Evolutionary conservation across 768 basidiomycete genomes (phyloP).

Genomic region (Suillus paluster): DNA sequence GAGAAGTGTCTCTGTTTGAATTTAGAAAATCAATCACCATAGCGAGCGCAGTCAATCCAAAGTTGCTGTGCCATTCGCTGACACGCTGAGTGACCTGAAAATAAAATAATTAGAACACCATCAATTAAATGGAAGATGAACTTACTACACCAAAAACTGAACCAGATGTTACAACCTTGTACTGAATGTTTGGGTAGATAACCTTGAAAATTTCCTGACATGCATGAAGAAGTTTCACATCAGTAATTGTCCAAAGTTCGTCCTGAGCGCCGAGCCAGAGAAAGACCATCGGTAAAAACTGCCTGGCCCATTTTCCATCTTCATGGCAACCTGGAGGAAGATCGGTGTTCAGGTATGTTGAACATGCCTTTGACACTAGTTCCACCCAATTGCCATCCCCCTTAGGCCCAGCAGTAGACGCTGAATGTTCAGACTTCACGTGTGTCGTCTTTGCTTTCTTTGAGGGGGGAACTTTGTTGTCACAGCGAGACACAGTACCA

Average conservation of each 20-base stretch:
- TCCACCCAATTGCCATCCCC: neutral
- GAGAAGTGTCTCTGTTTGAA: conserved; percentile 4
- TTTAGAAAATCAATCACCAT: conserved; percentile 14
- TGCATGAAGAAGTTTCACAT: neutral
- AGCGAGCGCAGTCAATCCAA: conserved; percentile 10
- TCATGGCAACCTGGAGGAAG: neutral
- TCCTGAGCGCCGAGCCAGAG: conserved; percentile 14
- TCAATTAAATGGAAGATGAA: conserved; percentile 1
- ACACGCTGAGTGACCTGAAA: conserved; percentile 8
- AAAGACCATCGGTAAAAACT: conserved; percentile 1
- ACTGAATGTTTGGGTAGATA: conserved; percentile 11
- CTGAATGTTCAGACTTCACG: no score
- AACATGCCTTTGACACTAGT: neutral
- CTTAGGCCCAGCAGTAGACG: no score
- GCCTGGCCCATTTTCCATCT: conserved; percentile 7
- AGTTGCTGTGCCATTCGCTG: conserved; percentile 14
- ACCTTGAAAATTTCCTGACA: conserved; percentile 9
- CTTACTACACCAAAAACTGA: conserved; percentile 10
- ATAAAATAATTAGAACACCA: neutral
- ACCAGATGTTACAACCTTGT: conserved; percentile 7
- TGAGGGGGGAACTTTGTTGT: neutral
- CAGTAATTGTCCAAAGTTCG: conserved; percentile 10
- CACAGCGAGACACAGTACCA: neutral
- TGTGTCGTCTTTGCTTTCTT: no score
- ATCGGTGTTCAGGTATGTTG: neutral